Conservation (phyloP, 768 basidiomycete genomes). For the Hericium alpestre region DNA sequence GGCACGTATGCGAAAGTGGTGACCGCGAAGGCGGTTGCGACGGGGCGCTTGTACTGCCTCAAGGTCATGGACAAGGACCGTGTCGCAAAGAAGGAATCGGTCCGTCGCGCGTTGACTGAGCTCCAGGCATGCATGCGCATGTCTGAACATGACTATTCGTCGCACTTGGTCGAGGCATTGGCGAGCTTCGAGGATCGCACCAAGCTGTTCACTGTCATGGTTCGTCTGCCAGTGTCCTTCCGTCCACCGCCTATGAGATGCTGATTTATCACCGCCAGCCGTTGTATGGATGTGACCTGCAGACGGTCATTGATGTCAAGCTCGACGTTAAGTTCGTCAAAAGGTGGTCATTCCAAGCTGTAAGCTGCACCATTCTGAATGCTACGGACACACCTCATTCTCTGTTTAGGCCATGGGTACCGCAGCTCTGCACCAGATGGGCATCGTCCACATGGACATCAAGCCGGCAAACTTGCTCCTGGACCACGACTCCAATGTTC, state of each 20-base stretch:
- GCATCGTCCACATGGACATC: constrained; percentile 5
- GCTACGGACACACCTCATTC: neutral
- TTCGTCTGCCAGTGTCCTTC: neutral
- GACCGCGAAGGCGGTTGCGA: neutral
- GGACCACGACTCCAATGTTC: neutral
- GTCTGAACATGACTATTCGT: neutral
- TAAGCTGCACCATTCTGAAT: neutral
- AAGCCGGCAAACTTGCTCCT: constrained; percentile 1
- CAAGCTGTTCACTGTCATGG: neutral
- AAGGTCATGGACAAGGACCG: neutral
- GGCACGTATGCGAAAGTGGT: neutral
- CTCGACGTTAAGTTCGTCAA: neutral
- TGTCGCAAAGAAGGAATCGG: neutral
- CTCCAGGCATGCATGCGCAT: constrained; percentile 1
- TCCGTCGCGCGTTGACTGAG: neutral
- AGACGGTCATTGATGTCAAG: neutral
- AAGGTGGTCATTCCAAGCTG: neutral
- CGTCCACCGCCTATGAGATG: neutral
- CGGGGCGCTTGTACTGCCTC: neutral
- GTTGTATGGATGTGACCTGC: neutral
- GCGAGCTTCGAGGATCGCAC: neutral
- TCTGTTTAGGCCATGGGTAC: neutral
- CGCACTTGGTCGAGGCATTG: constrained; percentile 2
- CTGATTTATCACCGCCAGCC: neutral
- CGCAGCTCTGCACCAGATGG: constrained; percentile 1